Base-by-base conservation (phyloP, 192 early-diverging fungal genomes). In the Chytriomyces confervae region DNA sequence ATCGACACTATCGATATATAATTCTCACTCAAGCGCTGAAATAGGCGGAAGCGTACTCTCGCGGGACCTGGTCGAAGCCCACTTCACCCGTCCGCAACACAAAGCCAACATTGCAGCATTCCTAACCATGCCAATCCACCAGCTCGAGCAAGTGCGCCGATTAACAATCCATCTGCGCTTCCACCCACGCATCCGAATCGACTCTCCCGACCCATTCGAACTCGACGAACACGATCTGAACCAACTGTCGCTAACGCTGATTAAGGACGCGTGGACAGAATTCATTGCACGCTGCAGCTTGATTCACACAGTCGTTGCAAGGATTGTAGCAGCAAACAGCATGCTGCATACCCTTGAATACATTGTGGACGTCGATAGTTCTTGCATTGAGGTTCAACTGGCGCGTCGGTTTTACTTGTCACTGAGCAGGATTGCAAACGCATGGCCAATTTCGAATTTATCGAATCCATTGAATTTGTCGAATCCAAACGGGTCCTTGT, bases 261-360 rank as follows among this genome's bases (percentile, higher is more conserved):
- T 67, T 47, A 13, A 27, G 3, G 66, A 67, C 16, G 27, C 66
- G 7, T 67, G 66, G 66, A 46, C 1, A 67, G 66, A 67, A 36
- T 67, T 67, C 36, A 67, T 67, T 46, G 36, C 45, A 16, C 7
- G 66, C 7, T 67, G 66, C 36, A 13, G 47, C 45, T 67, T 67
- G 44, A 67, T 67, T 45, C 13, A 18, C 0, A 9, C 18, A 23
- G 36, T 67, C 23, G 44, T 67, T 11, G 45, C 18, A 3, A 29
- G 44, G 36, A 8, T 67, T 8, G 7, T 9, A 5, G 13, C 7
- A 45, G 7, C 10, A 46, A 9, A 29, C 3, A 1, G 7, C 16
- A 36, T 18, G 66, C 45, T 67, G 1, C 36, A 67, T 7, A 13
- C 7, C 0, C 11, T 67, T 11, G 13, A 29, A 27, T 67, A 67